phyloP scores from a whole-genome alignment of 805 yeast species.

The Teunomyces tritomae region DNA sequence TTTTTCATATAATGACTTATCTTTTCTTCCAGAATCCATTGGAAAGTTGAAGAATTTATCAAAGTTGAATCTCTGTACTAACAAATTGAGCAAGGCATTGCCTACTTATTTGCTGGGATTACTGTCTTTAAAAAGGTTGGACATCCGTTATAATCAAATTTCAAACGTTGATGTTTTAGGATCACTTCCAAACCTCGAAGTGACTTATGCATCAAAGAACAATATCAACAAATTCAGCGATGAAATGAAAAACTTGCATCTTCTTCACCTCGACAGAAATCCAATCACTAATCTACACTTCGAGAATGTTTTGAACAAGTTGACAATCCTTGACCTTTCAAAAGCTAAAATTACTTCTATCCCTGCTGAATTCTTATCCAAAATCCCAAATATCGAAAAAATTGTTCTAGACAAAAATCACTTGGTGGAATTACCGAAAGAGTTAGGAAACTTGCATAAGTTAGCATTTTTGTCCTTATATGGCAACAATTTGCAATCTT shows the following conservation, averaged over 20 bases:
- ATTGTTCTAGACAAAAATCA: slow-evolving; percentile 79
- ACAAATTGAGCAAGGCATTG: slow-evolving; percentile 51
- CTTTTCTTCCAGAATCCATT: slow-evolving; percentile 57
- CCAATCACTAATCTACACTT: slow-evolving; percentile 73
- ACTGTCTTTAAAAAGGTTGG: slow-evolving; percentile 62
- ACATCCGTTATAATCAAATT: slow-evolving; percentile 68
- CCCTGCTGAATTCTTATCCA: slow-evolving; percentile 59
- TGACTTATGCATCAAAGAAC: slow-evolving; percentile 72
- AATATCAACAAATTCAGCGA: slow-evolving; percentile 68
- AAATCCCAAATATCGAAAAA: slow-evolving; percentile 65
- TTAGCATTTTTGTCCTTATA: slow-evolving; percentile 67
- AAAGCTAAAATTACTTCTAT: slow-evolving; percentile 80
- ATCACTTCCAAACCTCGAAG: slow-evolving; percentile 60
- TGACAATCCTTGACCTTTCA: slow-evolving; percentile 72
- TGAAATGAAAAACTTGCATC: slow-evolving; percentile 58
- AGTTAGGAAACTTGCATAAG: slow-evolving; percentile 55
- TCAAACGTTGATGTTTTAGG: slow-evolving; percentile 56
- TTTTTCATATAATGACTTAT: slow-evolving; percentile 75
- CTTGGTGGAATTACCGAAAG: slow-evolving; percentile 70
- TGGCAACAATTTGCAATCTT: slow-evolving; percentile 66
- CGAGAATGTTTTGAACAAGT: slow-evolving; percentile 50
- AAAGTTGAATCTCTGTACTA: slow-evolving; percentile 72
- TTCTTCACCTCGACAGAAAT: slow-evolving; percentile 73
- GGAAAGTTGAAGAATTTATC: slow-evolving; percentile 59
- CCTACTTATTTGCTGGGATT: slow-evolving; percentile 55